phyloP scores from a whole-genome alignment of 2,329 filamentous ascomycete species.

The Penicillium corylophilum region DNA sequence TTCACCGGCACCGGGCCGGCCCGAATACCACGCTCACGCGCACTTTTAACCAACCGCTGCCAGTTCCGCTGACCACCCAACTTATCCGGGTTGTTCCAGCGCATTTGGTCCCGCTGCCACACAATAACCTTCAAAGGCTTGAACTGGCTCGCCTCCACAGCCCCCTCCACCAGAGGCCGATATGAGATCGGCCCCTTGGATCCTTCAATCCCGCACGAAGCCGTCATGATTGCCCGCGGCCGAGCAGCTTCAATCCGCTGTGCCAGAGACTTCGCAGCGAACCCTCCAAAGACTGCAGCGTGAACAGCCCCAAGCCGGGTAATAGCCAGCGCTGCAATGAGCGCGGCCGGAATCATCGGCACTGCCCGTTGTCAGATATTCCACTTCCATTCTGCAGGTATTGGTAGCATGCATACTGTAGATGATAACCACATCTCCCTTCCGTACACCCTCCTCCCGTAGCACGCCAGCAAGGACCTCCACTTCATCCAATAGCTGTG shows the following conservation, averaged over 20 bases:
- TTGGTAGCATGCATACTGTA: constrained; percentile 65
- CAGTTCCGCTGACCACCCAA: constrained; percentile 72
- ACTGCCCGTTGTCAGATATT: constrained; percentile 51
- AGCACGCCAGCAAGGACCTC: constrained; percentile 79
- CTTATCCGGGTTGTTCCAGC: constrained; percentile 70
- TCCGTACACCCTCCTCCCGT: constrained; percentile 75
- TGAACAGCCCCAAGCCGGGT: constrained; percentile 83
- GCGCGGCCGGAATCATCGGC: constrained; percentile 90
- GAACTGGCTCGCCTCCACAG: constrained; percentile 64
- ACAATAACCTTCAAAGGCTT: constrained; percentile 73
- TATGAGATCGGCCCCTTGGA: constrained; percentile 78
- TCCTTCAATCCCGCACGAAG: constrained; percentile 89
- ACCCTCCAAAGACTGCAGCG: constrained; percentile 90
- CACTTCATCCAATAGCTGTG: constrained; percentile 73
- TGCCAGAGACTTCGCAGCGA: constrained; percentile 75
- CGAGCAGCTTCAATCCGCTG: constrained; percentile 83
- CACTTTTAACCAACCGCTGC: constrained; percentile 73
- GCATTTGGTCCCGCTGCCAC: constrained; percentile 77
- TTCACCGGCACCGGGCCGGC: constrained; percentile 75
- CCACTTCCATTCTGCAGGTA: background rate
- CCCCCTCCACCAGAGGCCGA: constrained; percentile 71
- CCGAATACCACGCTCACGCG: constrained; percentile 63
- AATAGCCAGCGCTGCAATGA: constrained; percentile 83
- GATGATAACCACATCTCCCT: constrained; percentile 82
- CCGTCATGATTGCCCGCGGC: constrained; percentile 76